These are phyloP conservation scores for Penicillium daleae DNA, from an alignment of 495 filamentous ascomycete species.

Conservation along the genomic window DNA sequence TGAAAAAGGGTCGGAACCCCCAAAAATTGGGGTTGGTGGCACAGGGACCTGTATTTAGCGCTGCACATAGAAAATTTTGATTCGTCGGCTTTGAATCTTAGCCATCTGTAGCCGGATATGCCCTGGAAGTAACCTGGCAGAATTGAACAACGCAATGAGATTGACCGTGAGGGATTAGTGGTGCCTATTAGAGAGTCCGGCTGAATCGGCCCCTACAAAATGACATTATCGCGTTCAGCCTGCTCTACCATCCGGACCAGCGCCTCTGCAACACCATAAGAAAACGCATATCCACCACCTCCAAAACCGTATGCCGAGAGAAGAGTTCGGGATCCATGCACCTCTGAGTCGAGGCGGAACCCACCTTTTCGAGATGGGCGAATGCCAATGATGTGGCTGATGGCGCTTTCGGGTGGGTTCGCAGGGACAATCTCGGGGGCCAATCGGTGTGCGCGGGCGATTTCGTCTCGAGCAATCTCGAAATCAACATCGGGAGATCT, in stretches of 20 bases:
- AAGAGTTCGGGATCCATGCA: slow-evolving; percentile 30
- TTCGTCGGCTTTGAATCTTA: not conserved
- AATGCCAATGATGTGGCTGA: slow-evolving; percentile 48
- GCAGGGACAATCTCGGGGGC: slow-evolving; percentile 46
- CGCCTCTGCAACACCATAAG: slow-evolving; percentile 47
- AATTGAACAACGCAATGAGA: too few relatives aligned
- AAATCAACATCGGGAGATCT: slow-evolving; percentile 45
- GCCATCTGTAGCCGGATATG: not conserved
- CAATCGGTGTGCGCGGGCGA: slow-evolving; percentile 45
- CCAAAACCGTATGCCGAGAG: slow-evolving; percentile 51
- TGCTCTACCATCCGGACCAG: slow-evolving; percentile 45
- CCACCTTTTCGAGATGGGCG: slow-evolving; percentile 44
- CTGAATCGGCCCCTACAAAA: slow-evolving; percentile 10
- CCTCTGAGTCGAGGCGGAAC: slow-evolving; percentile 44
- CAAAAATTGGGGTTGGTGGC: not conserved
- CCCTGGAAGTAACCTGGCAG: too few relatives aligned
- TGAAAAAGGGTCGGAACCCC: not conserved
- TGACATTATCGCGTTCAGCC: slow-evolving; percentile 40
- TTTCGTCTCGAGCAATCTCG: slow-evolving; percentile 45
- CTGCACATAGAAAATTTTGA: not conserved
- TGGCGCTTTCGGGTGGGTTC: slow-evolving; percentile 31
- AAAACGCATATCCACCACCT: slow-evolving; percentile 50
- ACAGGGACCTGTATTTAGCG: slow-evolving; percentile 3
- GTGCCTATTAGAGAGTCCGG: not conserved
- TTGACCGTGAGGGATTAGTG: too few relatives aligned